These are phyloP conservation scores for Aspergillus terreus DNA, from an alignment of 2,329 filamentous ascomycete species.

Conservation along the genomic window DNA sequence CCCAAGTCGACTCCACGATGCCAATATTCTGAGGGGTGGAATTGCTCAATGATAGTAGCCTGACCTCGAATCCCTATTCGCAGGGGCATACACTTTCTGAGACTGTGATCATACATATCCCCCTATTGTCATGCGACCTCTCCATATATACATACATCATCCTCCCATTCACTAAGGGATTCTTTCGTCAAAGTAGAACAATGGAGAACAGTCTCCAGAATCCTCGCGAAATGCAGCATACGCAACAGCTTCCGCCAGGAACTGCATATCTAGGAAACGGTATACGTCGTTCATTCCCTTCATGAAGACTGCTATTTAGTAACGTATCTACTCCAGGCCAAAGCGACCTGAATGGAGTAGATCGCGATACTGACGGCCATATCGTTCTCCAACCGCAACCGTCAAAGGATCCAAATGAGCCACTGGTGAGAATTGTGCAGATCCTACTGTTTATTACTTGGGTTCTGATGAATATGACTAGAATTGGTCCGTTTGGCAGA, in stretches of 20 bases:
- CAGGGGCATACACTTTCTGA: no score
- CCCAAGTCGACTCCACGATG: no score
- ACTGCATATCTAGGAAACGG: conserved; percentile 5
- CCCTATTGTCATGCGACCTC: neutral
- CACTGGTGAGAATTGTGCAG: conserved; percentile 4
- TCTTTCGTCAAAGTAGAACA: neutral
- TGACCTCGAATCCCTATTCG: no score
- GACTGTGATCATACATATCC: no score
- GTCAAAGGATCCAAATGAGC: conserved; percentile 22
- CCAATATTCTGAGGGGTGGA: no score
- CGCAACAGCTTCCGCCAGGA: neutral
- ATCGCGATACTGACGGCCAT: neutral
- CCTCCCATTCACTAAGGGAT: neutral
- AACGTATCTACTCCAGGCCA: neutral
- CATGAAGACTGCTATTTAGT: neutral
- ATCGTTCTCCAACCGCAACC: conserved; percentile 12
- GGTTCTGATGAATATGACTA: neutral
- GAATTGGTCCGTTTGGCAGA: conserved; percentile 11
- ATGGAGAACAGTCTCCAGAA: no score
- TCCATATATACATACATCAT: neutral
- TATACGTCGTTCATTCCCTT: neutral
- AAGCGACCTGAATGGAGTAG: neutral
- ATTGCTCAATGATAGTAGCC: no score
- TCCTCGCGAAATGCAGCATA: neutral
- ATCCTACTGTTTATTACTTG: neutral